A percentile compares a stretch with the other conserved stretches of the same genome.
Conservation (phyloP, 371 early-diverging fungal species). For the Apophysomyces trapeziformis region DNA sequence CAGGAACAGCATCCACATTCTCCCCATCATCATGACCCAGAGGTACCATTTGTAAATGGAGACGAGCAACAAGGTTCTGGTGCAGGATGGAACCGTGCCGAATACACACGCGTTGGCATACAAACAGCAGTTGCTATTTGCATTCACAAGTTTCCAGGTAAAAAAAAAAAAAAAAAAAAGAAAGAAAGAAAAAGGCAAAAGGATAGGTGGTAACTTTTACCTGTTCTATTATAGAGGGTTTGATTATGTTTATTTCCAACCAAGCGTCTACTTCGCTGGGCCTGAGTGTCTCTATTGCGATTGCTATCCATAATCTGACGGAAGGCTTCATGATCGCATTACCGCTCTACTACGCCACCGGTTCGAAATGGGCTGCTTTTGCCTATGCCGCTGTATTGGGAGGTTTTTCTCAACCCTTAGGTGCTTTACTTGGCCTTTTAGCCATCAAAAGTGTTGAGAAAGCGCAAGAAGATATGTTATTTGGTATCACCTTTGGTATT, state of each 20-base stretch:
- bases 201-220: too few relatives aligned
- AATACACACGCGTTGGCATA: constrained; percentile 60
- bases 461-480: constrained; percentile 49
- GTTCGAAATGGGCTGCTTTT: constrained; percentile 65
- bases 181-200: neutral
- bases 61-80: too few relatives aligned
- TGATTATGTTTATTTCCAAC: constrained; percentile 74
- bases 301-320: constrained; percentile 82
- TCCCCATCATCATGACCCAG: constrained; percentile 3
- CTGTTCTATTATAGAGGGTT: constrained; percentile 57
- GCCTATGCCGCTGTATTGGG: constrained; percentile 65
- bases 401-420: constrained; percentile 66
- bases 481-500: constrained; percentile 57
- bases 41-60: too few relatives aligned
- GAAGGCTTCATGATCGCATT: constrained; percentile 81
- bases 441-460: constrained; percentile 48
- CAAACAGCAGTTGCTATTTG: constrained; percentile 80
- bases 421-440: constrained; percentile 58
- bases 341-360: constrained; percentile 74
- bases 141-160: constrained; percentile 79
- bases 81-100: neutral
- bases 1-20: constrained; percentile 13
- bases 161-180: neutral
- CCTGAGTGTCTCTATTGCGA: constrained; percentile 70
- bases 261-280: constrained; percentile 66